Conservation (phyloP, 306 rosid genomes). For the Trichosanthes cucumerina region DNA sequence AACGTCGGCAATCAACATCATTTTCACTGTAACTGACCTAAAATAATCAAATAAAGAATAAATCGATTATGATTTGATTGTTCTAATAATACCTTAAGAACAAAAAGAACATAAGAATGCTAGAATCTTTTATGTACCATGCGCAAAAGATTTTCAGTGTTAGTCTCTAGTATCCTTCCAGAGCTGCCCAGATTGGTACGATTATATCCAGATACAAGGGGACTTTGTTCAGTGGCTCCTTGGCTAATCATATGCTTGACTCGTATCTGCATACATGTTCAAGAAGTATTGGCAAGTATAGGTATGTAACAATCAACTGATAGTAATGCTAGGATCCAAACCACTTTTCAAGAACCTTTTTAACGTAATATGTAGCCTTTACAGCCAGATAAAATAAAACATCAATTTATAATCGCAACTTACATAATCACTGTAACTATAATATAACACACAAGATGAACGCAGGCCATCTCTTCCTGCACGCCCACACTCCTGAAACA, state of each 20-base stretch:
- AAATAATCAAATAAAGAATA: constrained; percentile 15
- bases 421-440: constrained; percentile 87
- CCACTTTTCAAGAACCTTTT: neutral
- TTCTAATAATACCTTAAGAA: neutral
- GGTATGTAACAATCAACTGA: constrained; percentile 8
- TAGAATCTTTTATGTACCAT: constrained; percentile 45
- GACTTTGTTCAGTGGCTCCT: constrained; percentile 62
- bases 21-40: constrained; percentile 97
- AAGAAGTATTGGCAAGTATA: constrained; percentile 1
- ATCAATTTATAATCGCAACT: constrained; percentile 18
- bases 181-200: constrained; percentile 47
- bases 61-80: neutral
- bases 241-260: constrained; percentile 82
- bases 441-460: constrained; percentile 82
- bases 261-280: constrained; percentile 51
- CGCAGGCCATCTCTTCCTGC: constrained; percentile 99
- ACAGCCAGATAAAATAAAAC: neutral
- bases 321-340: neutral
- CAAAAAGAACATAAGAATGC: neutral
- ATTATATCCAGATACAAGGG: constrained; percentile 46
- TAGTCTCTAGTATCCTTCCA: constrained; percentile 77
- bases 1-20: constrained; percentile 82
- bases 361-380: neutral
- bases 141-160: constrained; percentile 76
- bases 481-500: constrained; percentile 91